A percentile compares a stretch with the other conserved stretches of the same genome.
Evolutionary conservation across 2,329 filamentous ascomycete species (phyloP).

Genomic region (Aureobasidium sp.): DNA sequence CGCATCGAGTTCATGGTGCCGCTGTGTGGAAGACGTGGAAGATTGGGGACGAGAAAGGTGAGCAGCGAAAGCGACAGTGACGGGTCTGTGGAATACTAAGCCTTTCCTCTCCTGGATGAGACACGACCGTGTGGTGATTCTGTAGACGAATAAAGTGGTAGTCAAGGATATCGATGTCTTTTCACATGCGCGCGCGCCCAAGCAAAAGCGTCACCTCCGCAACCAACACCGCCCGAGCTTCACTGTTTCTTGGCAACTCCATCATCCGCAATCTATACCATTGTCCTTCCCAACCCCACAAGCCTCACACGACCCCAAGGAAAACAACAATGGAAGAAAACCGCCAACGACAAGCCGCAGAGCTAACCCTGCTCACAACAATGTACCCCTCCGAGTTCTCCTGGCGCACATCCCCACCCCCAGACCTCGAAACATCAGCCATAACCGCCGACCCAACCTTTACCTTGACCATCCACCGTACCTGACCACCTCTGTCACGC

Average conservation of each 20-base stretch:
- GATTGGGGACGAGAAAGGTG: neutral
- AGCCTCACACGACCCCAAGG: neutral
- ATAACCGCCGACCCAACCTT: constrained; percentile 12
- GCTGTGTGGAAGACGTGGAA: neutral
- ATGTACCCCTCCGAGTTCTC: constrained; percentile 21
- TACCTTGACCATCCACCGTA: constrained; percentile 15
- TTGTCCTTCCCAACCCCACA: neutral
- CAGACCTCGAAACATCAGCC: constrained; percentile 1
- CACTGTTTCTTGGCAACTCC: too few species aligned
- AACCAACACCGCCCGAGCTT: constrained; percentile 8
- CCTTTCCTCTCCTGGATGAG: neutral
- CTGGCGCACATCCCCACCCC: constrained; percentile 14
- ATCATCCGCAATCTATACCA: neutral
- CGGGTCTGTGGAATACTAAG: neutral
- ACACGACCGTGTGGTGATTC: neutral
- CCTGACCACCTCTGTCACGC: neutral
- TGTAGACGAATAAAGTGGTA: neutral
- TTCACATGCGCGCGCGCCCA: neutral
- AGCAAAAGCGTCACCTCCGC: constrained; percentile 7
- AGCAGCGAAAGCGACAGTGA: neutral
- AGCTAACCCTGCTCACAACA: constrained; percentile 17
- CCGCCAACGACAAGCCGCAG: constrained; percentile 16
- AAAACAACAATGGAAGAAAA: constrained; percentile 4
- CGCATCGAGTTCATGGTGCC: constrained; percentile 17
- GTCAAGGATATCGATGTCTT: neutral